Base-by-base conservation (phyloP, 331 rosid genomes). In the Phaseolus coccineus region DNA sequence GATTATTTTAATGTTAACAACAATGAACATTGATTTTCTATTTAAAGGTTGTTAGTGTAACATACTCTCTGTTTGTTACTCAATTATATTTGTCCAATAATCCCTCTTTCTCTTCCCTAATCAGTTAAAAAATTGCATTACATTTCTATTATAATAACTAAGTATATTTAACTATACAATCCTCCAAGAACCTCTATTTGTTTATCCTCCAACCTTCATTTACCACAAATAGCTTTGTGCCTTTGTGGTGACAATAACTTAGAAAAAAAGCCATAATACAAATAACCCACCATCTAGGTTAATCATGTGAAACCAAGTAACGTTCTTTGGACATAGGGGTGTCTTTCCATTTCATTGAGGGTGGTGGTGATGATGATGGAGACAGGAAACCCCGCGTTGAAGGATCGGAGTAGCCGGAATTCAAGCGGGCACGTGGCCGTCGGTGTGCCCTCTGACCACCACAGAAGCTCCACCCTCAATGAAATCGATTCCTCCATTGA, bases 141-240 rank as follows among this genome's bases (percentile, higher is more conserved):
- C 30, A 70, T 30, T 5, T 9, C n/a, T 4, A 35, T 35, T 35
- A 35, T 35, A 35, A 35, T 35, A 35, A 35, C 39, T 35, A 35
- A 35, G 39, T 35, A 35, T 10, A 68, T 64, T 22, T 64, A 35
- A 22, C 56, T 4, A n/a, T 14, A 28, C 10, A 4, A 2, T 42
- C 22, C 8, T 7, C 2, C 65, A 22, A 25, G 27, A 25, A 48
- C 55, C 12, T 9, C 65, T 71, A 67, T 46, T 2, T 35, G 15
- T 77, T 35, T 52, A 2, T 15, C 14, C 8, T 35, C 79, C 79
- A 77, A 68, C 77, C 53, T 56, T 28, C 11, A 39, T 80, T 83
- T 68, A 33, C 89, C 82, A 73, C 48, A 62, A 16, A 52, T 74
- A 83, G 84, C 6, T 24, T 83, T 30, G 30, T 55, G 10, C 35